Base-by-base conservation (phyloP, 345 rosid genomes). In the Capsella bursapastoris region DNA sequence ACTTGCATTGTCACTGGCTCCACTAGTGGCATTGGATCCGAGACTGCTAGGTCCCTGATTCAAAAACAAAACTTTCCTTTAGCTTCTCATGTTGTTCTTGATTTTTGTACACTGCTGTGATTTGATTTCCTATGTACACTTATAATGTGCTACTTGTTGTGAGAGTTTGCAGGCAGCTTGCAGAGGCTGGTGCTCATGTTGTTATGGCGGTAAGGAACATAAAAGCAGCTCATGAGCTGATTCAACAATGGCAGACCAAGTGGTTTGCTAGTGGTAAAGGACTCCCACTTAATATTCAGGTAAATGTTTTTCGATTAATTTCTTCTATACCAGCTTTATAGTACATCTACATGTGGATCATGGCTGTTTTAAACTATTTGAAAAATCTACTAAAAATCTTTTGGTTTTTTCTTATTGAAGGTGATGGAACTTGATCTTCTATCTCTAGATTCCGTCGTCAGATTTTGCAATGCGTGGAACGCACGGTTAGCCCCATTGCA, bases 351-450 rank as follows among this genome's bases (percentile, higher is more conserved):
- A 47, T 66, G 25, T 66, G n/a, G 10, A 51, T 51, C 59, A 25
- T 49, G 37, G 32, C 13, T 6, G 3, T 35, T 66, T 50, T 34
- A 10, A 11, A 31, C 10, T 22, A 18, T 49, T 55, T 41, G 4
- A 62, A 13, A 5, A 12, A n/a, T 1, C 16, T 12, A 40, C 6
- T 57, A 28, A 57, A 34, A 0, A 0, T 7, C 25, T 22, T 22
- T 22, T 62, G 8, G 8, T 4, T 25, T 25, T 28, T 18, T 64
- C 16, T 9, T 25, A 37, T 27, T 69, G 56, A 59, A 92, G 92
- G 98, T 78, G 34, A 90, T 89, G 97, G 96, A 93, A 75, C 92
- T 91, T 64, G 96, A 93, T 83, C 97, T 91, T 68, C 91, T 91
- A 38, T 93, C 97, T n/a, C 77, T 91, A 83, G 90, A 87, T 51